Percentiles rank a stretch among this genome's conserved stretches.
phyloP scores from a whole-genome alignment of 257 asterid genomes.

The Nemophila menziesii region DNA sequence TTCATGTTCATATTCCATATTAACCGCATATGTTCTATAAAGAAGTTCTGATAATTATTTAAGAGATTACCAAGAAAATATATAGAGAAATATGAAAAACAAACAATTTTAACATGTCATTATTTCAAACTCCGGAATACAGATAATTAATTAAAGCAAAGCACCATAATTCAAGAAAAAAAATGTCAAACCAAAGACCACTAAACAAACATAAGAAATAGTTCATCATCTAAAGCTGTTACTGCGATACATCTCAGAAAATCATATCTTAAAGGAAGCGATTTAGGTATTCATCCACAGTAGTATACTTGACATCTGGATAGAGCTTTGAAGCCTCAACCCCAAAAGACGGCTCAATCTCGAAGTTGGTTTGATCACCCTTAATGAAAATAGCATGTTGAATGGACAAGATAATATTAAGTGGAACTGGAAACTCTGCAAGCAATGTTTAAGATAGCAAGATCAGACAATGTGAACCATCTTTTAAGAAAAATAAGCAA shows the following conservation, averaged over 20 bases:
- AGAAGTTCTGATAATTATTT: no score
- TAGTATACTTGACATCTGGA: slow-evolving; percentile 44
- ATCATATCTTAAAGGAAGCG: slow-evolving; percentile 18
- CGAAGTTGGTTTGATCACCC: slow-evolving; percentile 47
- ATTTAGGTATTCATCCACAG: slow-evolving; percentile 36
- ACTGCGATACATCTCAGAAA: background rate
- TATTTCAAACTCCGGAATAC: background rate
- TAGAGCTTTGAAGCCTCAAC: slow-evolving; percentile 46
- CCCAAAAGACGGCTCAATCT: slow-evolving; percentile 41
- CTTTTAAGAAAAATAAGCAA: no score
- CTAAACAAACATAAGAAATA: background rate
- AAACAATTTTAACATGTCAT: background rate
- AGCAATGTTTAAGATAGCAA: no score
- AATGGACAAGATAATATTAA: slow-evolving; percentile 23
- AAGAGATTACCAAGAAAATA: no score
- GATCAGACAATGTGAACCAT: background rate
- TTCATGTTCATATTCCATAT: no score
- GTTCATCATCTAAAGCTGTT: background rate
- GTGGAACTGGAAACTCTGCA: slow-evolving; percentile 35
- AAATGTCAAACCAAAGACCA: background rate
- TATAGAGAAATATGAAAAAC: no score
- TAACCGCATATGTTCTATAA: no score
- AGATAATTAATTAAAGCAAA: background rate
- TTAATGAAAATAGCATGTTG: slow-evolving; percentile 30
- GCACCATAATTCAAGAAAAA: background rate